Evolutionary conservation across 495 filamentous ascomycete species (phyloP).

Genomic region (Symbiotaphrina buchneri): DNA sequence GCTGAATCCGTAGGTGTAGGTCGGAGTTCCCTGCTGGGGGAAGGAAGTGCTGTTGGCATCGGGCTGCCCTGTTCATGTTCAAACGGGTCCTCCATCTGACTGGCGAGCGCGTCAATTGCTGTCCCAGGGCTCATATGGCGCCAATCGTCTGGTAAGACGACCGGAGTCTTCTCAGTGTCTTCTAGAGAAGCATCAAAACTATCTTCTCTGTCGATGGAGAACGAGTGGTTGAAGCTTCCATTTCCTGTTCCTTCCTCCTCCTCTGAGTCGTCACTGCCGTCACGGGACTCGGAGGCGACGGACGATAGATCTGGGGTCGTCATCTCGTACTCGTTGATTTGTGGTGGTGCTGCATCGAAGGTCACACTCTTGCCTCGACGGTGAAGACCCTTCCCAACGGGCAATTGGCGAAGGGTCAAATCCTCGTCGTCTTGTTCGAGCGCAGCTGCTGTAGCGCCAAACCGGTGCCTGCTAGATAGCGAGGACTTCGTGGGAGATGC

Average conservation of each 20-base stretch:
- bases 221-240: slow-evolving; percentile 41
- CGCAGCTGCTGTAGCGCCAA: slow-evolving; percentile 31
- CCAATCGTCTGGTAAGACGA: slow-evolving; percentile 93
- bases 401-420: slow-evolving; percentile 25
- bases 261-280: slow-evolving; percentile 71
- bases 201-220: slow-evolving; percentile 50
- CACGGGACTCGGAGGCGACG: slow-evolving; percentile 63
- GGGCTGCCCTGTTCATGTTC: slow-evolving; percentile 37
- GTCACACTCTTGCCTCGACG: slow-evolving; percentile 89
- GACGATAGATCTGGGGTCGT: slow-evolving; percentile 86
- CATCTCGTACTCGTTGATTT: slow-evolving; percentile 95
- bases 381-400: slow-evolving; percentile 34
- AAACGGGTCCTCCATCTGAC: slow-evolving; percentile 46
- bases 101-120: slow-evolving; percentile 25
- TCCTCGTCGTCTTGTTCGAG: slow-evolving; percentile 42
- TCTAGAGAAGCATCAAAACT: slow-evolving; percentile 88
- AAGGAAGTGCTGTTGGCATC: slow-evolving; percentile 22
- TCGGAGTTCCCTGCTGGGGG: slow-evolving; percentile 13
- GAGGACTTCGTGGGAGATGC: slow-evolving; percentile 73
- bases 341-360: slow-evolving; percentile 81
- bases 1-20: slow-evolving; percentile 36
- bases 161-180: slow-evolving; percentile 89
- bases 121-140: slow-evolving; percentile 45
- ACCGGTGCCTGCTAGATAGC: slow-evolving; percentile 34
- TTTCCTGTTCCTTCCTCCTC: slow-evolving; percentile 46